A percentile compares a stretch with the other conserved stretches of the same genome.
phyloP scores from a whole-genome alignment of 352 stramenopile species.

The Globisporangium middletonii region DNA sequence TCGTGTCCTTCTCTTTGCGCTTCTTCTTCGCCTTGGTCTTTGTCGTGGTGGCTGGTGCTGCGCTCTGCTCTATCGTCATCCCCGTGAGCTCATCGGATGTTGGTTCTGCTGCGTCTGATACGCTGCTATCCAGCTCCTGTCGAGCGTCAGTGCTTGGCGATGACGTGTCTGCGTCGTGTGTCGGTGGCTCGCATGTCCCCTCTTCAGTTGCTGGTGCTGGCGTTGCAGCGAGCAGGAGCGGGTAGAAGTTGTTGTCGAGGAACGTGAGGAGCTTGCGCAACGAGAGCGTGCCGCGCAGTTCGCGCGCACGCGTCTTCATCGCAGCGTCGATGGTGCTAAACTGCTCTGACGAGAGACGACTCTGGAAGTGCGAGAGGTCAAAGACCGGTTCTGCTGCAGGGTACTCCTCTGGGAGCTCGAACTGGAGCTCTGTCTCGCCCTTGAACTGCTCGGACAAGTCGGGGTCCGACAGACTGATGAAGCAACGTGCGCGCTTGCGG shows the following conservation, averaged over 20 bases:
- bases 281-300: slow-evolving; percentile 40
- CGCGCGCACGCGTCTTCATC: slow-evolving; percentile 26
- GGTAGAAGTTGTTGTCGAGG: slow-evolving; percentile 79
- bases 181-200: slow-evolving; percentile 9
- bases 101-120: background rate
- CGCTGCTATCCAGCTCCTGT: background rate
- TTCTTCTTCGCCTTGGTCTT: slow-evolving; percentile 1
- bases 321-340: slow-evolving; percentile 28
- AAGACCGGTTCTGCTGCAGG: slow-evolving; percentile 34
- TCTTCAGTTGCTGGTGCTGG: too few relatives aligned
- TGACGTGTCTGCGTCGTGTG: background rate
- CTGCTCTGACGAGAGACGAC: slow-evolving; percentile 30
- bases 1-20: slow-evolving; percentile 7
- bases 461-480: slow-evolving; percentile 57
- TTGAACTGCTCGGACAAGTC: slow-evolving; percentile 48
- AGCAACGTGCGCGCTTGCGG: slow-evolving; percentile 26
- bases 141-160: background rate
- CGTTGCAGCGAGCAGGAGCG: slow-evolving; percentile 12
- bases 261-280: slow-evolving; percentile 75
- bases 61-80: background rate
- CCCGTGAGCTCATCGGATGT: background rate
- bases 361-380: slow-evolving; percentile 49
- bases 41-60: background rate
- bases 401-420: slow-evolving; percentile 51
- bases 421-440: slow-evolving; percentile 46